Evolutionary conservation across 2,329 filamentous ascomycete genomes (phyloP), one percentile per base, ranked within the genome.

Genomic region (Aspergillus awamori): DNA sequence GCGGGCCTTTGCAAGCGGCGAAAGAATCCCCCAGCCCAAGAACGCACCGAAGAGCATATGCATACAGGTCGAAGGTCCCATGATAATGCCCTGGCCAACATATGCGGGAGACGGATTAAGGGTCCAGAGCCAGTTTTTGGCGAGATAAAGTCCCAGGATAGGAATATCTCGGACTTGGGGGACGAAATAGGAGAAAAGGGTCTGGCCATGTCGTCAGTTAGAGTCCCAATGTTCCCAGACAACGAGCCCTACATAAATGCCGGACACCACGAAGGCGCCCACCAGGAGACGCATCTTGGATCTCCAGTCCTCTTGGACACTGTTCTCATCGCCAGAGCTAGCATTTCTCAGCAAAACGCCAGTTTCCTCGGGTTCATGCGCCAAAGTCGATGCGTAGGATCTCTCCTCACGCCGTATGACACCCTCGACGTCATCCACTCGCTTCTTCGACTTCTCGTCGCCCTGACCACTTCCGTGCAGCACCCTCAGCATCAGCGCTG

Each of bases 91-190:
- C 78, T 99, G 95, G 0, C 95, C 95, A 26, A 98, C 88, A 74
- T 99, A 99, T 2, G 95, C 95, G n/a, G 96, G 89, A 49, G 93
- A 97, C 0, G 95, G 95, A 67, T 99, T 99, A 6, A 99, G 81
- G 0, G 92, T 95, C 95, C 95, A 99, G 1, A 97, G 84, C 94
- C 94, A 99, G 2, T 86, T 86, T 1, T 85, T 79, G 0, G 93
- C 93, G 6, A 96, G 85, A 2, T 84, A 78, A 0, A 84, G 79
- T 0, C 95, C 95, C 67, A 98, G 91, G 26, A 99, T 81, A 0
- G 95, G 95, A n/a, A 99, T 81, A 66, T 91, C 89, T 58, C 93
- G 89, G 20, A 98, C 78, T 53, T 91, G 81, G 0, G 95, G 95
- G 57, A 97, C 82, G 76, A 99, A 99, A 76, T 96, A 98, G 1